Base-by-base conservation (phyloP, 1,139 yeast genomes). In the Debaryomyces nepalensis region DNA sequence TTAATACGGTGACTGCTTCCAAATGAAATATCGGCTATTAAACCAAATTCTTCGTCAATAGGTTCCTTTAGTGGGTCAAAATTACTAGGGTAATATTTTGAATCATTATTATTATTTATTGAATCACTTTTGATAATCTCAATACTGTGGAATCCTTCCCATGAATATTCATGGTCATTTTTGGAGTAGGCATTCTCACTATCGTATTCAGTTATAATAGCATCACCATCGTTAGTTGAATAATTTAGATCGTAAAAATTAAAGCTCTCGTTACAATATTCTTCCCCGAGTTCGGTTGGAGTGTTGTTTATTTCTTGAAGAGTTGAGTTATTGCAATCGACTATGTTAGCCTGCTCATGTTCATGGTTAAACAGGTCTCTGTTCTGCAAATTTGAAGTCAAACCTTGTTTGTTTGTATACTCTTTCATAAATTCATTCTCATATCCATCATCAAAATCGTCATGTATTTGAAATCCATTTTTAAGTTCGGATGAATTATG, bases 361-460 rank as follows among this genome's bases (percentile, higher is more conserved):
- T 33, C 33, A 26, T 18, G 12, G 10, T 7, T 27, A 8, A 26
- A 16, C 16, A 12, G 26, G 27, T 21, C 20, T 22, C 34, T 6
- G 12, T 32, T 10, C 10, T 29, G 36, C 3, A 11, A 14, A 4
- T 9, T n/a, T 10, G 22, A 26, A 11, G 7, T 15, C 8, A 15
- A n/a, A 2, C 15, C n/a, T 18, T 30, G 22, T 19, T 37, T 30
- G 11, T 37, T 26, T 8, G 37, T 30, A 15, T 44, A 37, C 5
- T 42, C 40, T 16, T 39, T 46, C 50, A 54, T 50, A 43, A 61
- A 61, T 37, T 59, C 55, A 36, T 53, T 52, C 40, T 59, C 67
- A 41, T 61, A 60, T 15, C 64, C 64, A 43, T 60, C 64, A 41
- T 60, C 61, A 33, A 56, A 45, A 30, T 64, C 63, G 33, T 54